Evolutionary conservation across 495 filamentous ascomycete genomes (phyloP).

Genomic region (Penicillium mononematosum): DNA sequence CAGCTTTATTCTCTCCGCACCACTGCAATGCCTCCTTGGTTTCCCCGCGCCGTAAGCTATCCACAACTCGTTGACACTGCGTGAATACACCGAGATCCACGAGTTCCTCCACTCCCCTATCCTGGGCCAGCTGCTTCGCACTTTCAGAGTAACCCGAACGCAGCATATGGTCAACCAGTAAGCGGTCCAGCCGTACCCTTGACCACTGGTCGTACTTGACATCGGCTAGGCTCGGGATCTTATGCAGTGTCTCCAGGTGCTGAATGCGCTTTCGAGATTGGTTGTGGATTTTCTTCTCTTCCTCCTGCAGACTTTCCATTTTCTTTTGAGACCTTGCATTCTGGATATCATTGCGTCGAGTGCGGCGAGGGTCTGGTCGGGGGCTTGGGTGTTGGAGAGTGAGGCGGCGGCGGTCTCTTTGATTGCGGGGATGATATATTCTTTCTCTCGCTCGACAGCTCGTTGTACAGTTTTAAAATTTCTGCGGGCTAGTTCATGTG

Average conservation of each 20-base stretch:
- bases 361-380: constrained; percentile 67
- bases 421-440: constrained; percentile 65
- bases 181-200: constrained; percentile 70
- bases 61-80: constrained; percentile 71
- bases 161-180: constrained; percentile 87
- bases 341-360: constrained; percentile 81
- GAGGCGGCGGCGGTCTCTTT: constrained; percentile 67
- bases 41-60: constrained; percentile 66
- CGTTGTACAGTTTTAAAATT: constrained; percentile 90
- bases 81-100: constrained; percentile 90
- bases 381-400: constrained; percentile 55
- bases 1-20: constrained; percentile 89
- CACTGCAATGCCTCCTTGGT: constrained; percentile 78
- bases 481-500: constrained; percentile 84
- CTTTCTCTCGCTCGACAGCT: constrained; percentile 74
- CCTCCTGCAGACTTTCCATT: constrained; percentile 70
- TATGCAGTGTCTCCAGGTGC: constrained; percentile 76
- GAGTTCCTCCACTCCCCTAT: constrained; percentile 70
- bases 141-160: constrained; percentile 78
- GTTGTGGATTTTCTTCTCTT: constrained; percentile 69
- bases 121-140: constrained; percentile 68
- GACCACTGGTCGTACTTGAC: constrained; percentile 95
- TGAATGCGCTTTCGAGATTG: constrained; percentile 73
- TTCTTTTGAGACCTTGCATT: constrained; percentile 83
- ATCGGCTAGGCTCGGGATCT: constrained; percentile 79